These are phyloP conservation scores for Leptographium lundbergii DNA, from an alignment of 2,329 filamentous ascomycete genomes.

Conservation along the genomic window DNA sequence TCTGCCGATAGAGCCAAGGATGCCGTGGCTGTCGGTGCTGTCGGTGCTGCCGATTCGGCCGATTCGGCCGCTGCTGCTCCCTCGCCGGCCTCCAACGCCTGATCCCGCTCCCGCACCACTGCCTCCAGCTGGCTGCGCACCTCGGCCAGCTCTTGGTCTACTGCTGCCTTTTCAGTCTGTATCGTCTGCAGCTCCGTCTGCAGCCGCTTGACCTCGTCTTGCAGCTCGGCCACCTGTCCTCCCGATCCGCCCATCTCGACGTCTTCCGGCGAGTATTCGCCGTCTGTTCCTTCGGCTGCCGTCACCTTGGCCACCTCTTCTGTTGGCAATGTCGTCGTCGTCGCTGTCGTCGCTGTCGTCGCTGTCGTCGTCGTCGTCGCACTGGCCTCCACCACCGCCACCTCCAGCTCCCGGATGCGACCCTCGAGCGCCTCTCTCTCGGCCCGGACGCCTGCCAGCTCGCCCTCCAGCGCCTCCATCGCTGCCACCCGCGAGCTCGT, in stretches of 20 bases:
- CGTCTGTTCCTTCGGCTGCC: neutral
- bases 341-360: neutral
- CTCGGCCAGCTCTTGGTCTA: conserved; percentile 49
- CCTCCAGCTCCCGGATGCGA: too few species aligned
- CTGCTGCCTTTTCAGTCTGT: conserved; percentile 52
- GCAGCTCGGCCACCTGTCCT: conserved; percentile 36
- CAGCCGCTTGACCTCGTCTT: conserved; percentile 34
- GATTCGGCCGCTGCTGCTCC: neutral
- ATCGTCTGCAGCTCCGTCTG: conserved; percentile 53
- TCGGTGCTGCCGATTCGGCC: neutral
- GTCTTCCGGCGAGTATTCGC: neutral
- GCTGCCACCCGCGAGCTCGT: conserved; percentile 24
- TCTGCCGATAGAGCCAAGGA: conserved; percentile 38
- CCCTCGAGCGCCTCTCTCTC: conserved; percentile 13
- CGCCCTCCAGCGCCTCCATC: conserved; percentile 25
- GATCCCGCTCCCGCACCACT: conserved; percentile 51
- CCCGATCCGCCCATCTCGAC: conserved; percentile 9
- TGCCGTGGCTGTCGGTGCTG: conserved; percentile 13
- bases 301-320: neutral
- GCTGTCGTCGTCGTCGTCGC: too few species aligned
- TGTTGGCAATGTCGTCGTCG: conserved; percentile 2
- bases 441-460: conserved; percentile 39
- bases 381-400: too few species aligned
- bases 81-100: conserved; percentile 16
- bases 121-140: conserved; percentile 47